Conservation (phyloP, 202 grass and related monocot species). For the Saccharum hybrid region DNA sequence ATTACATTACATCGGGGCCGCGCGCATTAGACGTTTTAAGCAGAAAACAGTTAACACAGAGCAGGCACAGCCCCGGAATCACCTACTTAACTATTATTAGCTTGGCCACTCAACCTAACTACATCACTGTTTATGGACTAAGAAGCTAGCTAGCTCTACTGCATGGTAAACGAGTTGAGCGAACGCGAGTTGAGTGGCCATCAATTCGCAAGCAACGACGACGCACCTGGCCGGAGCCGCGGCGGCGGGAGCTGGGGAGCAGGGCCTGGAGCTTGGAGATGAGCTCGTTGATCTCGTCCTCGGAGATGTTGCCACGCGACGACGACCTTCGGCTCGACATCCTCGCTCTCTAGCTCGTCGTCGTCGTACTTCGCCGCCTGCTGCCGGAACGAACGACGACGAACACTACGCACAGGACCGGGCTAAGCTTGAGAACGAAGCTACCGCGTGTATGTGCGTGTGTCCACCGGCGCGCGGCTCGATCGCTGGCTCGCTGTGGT, state of each 20-base stretch:
- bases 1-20: neutral
- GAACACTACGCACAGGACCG: neutral
- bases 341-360: neutral
- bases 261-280: constrained; percentile 90
- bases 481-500: neutral
- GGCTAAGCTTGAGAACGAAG: neutral
- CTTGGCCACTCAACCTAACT: neutral
- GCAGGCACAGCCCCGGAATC: neutral
- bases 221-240: constrained; percentile 67
- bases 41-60: neutral
- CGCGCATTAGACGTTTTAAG: neutral
- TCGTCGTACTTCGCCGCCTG: neutral
- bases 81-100: neutral
- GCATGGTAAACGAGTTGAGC: no score
- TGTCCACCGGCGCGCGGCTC: neutral
- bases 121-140: neutral
- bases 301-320: constrained; percentile 75
- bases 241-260: constrained; percentile 74
- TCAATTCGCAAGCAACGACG: neutral
- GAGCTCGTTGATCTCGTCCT: constrained; percentile 93
- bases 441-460: neutral
- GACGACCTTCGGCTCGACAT: constrained; percentile 84
- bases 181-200: no score
- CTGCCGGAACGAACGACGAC: neutral
- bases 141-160: neutral